Evolutionary conservation across 257 asterid genomes (phyloP).

Genomic region (Nicotiana benthamiana): DNA sequence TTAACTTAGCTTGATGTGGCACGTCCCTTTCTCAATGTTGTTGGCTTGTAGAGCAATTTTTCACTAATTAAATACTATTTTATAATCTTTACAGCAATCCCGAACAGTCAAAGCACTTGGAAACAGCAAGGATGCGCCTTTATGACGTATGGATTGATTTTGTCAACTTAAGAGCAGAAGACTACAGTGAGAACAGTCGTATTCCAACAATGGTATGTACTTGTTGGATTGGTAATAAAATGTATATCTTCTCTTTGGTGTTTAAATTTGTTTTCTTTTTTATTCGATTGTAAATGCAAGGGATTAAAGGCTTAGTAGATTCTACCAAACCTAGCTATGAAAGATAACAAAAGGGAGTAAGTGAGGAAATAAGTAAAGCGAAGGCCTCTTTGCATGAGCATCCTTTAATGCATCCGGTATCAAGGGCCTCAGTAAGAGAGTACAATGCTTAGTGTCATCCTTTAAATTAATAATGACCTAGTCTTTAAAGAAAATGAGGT

Average conservation of each 20-base stretch:
- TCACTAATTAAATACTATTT: neutral
- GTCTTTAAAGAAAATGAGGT: neutral
- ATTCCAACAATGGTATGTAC: constrained; percentile 76
- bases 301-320: neutral
- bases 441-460: neutral
- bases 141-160: constrained; percentile 84
- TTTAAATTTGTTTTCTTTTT: neutral
- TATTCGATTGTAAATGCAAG: neutral
- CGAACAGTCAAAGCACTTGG: constrained; percentile 95
- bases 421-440: neutral
- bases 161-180: constrained; percentile 92
- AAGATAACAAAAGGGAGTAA: neutral
- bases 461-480: neutral
- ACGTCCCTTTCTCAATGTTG: neutral
- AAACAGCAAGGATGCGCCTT: constrained; percentile 88
- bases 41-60: neutral
- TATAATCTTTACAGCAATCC: constrained; percentile 55
- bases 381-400: neutral
- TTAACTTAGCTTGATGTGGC: neutral
- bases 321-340: constrained; percentile 4
- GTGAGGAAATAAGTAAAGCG: neutral
- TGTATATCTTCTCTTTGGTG: neutral
- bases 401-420: neutral
- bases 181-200: constrained; percentile 75
- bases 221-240: neutral